phyloP scores from a whole-genome alignment of 2,329 filamentous ascomycete genomes.

The Nannizziopsis barbatae region DNA sequence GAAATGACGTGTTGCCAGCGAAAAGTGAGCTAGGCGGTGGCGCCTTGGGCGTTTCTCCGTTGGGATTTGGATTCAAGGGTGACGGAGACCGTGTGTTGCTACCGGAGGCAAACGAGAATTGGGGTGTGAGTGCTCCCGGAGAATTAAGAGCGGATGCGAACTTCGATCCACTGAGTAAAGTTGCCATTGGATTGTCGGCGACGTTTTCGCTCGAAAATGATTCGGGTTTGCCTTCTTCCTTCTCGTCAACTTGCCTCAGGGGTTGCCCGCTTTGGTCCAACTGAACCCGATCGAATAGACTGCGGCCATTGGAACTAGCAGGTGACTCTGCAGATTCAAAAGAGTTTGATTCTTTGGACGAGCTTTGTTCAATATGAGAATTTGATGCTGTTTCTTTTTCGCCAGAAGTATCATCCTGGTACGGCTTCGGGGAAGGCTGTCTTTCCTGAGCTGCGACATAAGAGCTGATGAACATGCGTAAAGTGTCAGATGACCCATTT shows the following conservation, averaged over 20 bases:
- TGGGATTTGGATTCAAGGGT: constrained; percentile 2
- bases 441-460: constrained; percentile 14
- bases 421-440: neutral
- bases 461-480: constrained; percentile 16
- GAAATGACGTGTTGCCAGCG: neutral
- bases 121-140: constrained; percentile 17
- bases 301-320: constrained; percentile 20
- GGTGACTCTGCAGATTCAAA: constrained; percentile 10
- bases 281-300: constrained; percentile 29
- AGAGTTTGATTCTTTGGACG: constrained; percentile 12
- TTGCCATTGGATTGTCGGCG: constrained; percentile 13
- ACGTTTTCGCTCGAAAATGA: neutral
- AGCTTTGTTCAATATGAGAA: neutral
- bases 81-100: constrained; percentile 18
- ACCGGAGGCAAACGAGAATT: constrained; percentile 16
- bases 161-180: constrained; percentile 21
- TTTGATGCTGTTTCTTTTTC: constrained; percentile 16
- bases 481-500: constrained; percentile 10
- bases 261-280: constrained; percentile 21
- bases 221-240: constrained; percentile 9
- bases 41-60: constrained; percentile 8
- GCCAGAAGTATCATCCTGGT: neutral
- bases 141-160: constrained; percentile 22
- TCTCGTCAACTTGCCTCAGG: constrained; percentile 16
- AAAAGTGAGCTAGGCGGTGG: constrained; percentile 5